Evolutionary conservation across 257 asterid species (phyloP).

Genomic region (Solanum clarkiae): DNA sequence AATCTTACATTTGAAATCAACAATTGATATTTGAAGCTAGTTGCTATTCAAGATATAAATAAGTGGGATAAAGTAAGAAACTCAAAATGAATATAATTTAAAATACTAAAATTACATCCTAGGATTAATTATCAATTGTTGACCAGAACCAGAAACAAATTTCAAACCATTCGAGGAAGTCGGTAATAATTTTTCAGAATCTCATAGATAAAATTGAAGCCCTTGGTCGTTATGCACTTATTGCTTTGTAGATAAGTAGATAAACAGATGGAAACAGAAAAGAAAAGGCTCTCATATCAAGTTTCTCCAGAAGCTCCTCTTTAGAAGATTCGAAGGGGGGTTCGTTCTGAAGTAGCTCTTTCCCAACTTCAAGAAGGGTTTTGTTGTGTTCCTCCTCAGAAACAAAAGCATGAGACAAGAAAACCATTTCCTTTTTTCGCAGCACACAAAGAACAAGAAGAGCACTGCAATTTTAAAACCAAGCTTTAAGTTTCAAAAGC

Average conservation of each 20-base stretch:
- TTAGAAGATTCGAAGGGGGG: not conserved
- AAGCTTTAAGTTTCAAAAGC: not conserved
- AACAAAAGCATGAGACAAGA: not conserved
- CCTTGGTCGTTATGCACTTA: not conserved
- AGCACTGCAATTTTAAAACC: not conserved
- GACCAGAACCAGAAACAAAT: too few relatives aligned
- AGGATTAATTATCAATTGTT: too few relatives aligned
- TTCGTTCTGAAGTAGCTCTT: not conserved
- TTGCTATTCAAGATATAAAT: too few relatives aligned
- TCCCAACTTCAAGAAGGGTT: slow-evolving; percentile 1
- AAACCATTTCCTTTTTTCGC: not conserved
- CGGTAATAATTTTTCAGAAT: too few relatives aligned
- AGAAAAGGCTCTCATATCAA: slow-evolving; percentile 4
- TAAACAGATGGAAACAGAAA: not conserved
- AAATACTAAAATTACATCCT: too few relatives aligned
- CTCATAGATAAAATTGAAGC: too few relatives aligned
- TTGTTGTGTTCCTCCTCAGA: not conserved
- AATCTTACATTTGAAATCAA: too few relatives aligned
- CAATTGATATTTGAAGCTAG: too few relatives aligned
- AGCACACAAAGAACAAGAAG: not conserved
- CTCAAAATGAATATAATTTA: too few relatives aligned
- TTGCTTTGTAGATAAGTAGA: not conserved
- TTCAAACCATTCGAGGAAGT: too few relatives aligned
- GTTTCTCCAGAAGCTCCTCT: slow-evolving; percentile 4
- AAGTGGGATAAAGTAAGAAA: too few relatives aligned